Base-by-base conservation (phyloP, 768 basidiomycete genomes). In the Gloeopeniophorella convolvens region DNA sequence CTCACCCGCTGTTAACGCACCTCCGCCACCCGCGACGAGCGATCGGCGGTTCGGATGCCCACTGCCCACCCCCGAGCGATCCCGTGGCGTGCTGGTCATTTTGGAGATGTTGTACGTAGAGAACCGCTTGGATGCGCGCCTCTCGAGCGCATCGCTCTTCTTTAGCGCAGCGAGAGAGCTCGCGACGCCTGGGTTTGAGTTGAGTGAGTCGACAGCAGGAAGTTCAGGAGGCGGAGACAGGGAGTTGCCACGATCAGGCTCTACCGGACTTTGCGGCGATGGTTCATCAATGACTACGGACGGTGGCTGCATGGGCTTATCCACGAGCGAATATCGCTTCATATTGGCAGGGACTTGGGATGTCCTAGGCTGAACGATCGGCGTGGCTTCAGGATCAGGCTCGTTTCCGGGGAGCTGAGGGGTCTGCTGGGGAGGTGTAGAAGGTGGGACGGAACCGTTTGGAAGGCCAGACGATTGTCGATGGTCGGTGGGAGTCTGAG, bases 81-180 rank as follows among this genome's bases (percentile, higher is more conserved):
- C 42, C 13, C 79, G 73, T 21, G 79, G 69, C 16, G 75, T 70
- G 13, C 83, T 82, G 3, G 90, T 84, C 85, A 98, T 94, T 70
- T 94, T 94, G 40, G 86, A 83, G 60, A 97, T 87, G 56, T 93
- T 89, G 64, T 95, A 98, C 1, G 84, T 83, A 35, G 93, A 96
- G 69, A 93, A 98, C 0, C 96, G 87, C 64, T 97, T 97, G 18
- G 89, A 93, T 15, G 95, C 95, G 39, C 95, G 77, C 18, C 95
- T 80, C 60, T 93, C 90, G 32, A 98, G 76, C 1, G 82, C 77
- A 58, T 94, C 92, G 43, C 79, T 83, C 60, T 85, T 82, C 67
- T 94, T 86, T 39, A 99, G 74, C 7, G 92, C 92, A 6, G 89
- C 91, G 9, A 98, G 76, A 5, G 89, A 86, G 60, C 80, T 79